Base-by-base conservation (phyloP, 2,329 filamentous ascomycete genomes). In the Colletotrichum lupini region DNA sequence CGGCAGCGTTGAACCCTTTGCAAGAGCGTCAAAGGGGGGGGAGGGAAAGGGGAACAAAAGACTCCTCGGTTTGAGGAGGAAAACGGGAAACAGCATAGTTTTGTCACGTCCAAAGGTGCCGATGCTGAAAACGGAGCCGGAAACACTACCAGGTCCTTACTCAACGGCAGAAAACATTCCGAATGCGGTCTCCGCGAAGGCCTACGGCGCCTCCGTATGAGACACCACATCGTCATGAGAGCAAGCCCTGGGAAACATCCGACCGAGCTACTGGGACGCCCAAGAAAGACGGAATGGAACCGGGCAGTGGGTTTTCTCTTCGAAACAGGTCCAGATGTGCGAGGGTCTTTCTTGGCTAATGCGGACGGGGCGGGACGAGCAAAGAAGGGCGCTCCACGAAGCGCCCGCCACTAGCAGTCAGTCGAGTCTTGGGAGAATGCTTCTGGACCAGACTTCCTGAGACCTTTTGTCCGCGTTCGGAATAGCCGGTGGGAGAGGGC, bases 201-300 rank as follows among this genome's bases (percentile, higher is more conserved):
- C 22, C 24, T 46, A 55, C 46, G 42, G 70, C 59, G 28, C 52
- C 37, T 53, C 53, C 59, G 53, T 46, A 28, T 52, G 32, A 69
- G 66, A 72, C 66, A 64, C n/a, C 24, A 28, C 7, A 55, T 69
- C 59, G 70, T 72, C 66, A 72, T 69, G 53, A 55, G 53, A 55
- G 37, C 70, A 52, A 19, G 58, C 42, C 59, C 42, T 30, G 12
- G 53, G 53, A 11, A 53, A 22, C 22, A 52, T 28, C 30, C 26
- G 53, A 8, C 59, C 66, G 55, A 55, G 16, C 24, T 53, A 26
- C 11, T 62, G 59, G 66, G 53, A 59, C n/a, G 55, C 42, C 24
- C 24, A n/a, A n/a, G 49, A 64, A 49, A 22, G 37, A 22, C 26
- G 37, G 28, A 8, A 53, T 32, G 12, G n/a, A 49, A 60, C 53